Conservation (phyloP, 331 rosid genomes). For the Dryas integrifolia region DNA sequence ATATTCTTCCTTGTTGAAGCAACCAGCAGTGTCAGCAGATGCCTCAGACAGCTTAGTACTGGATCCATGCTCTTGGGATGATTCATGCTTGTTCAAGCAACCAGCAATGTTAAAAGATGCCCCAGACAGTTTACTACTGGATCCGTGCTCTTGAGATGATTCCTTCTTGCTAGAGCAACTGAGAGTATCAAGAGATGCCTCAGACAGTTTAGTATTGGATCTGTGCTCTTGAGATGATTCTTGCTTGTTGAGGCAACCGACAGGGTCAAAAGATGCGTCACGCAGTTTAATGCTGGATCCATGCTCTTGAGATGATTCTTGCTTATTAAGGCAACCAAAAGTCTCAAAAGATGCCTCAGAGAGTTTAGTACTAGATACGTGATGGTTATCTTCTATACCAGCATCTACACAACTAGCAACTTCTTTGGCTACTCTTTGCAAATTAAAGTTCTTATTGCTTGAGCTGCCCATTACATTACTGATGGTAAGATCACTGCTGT, state of each 20-base stretch:
- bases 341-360: neutral
- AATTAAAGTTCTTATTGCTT: neutral
- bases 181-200: too few species aligned
- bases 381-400: neutral
- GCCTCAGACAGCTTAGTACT: neutral
- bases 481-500: neutral
- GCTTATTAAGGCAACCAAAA: neutral
- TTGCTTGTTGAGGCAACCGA: too few species aligned
- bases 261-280: neutral
- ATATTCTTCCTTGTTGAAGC: neutral
- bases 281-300: neutral
- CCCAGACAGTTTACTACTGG: neutral
- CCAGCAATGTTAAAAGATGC: neutral
- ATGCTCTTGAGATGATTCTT: neutral
- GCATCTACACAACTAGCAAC: neutral
- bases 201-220: neutral
- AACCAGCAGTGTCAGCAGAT: neutral
- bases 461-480: neutral
- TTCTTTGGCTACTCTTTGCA: neutral
- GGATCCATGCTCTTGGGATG: slow-evolving; percentile 8
- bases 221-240: neutral
- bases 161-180: too few species aligned
- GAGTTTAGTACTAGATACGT: neutral
- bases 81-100: slow-evolving; percentile 1
- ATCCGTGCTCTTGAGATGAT: neutral